Conservation (phyloP, 257 asterid species). For the Capsicum baccatum region DNA sequence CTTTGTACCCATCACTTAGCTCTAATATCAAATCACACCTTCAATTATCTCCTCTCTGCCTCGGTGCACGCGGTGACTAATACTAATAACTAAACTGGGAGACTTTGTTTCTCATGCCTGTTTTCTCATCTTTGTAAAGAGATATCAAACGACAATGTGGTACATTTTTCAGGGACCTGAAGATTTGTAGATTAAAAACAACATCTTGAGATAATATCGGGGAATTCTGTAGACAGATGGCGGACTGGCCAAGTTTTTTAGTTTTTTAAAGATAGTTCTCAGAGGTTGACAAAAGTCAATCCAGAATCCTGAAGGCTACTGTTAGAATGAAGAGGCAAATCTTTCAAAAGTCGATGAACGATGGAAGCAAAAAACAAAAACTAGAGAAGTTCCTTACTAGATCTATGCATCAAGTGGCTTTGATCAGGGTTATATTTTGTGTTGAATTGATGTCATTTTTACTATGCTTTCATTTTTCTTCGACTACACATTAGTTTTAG, state of each 20-base stretch:
- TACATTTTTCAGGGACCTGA: conserved; percentile 27
- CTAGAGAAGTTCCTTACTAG: conserved; percentile 8
- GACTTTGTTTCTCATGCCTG: not conserved
- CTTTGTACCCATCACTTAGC: not conserved
- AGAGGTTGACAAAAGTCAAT: conserved; percentile 26
- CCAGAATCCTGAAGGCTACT: conserved; percentile 16
- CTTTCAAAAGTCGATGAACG: not conserved
- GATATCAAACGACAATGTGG: conserved; percentile 21
- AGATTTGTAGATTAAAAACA: conserved; percentile 22
- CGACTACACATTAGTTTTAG: conserved; percentile 21
- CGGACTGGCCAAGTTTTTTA: conserved; percentile 17
- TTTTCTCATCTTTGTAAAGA: conserved; percentile 4
- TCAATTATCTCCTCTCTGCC: not conserved
- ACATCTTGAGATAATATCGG: conserved; percentile 5
- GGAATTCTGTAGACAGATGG: conserved; percentile 10
- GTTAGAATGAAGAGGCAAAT: not conserved
- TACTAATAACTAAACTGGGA: not conserved
- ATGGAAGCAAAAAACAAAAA: conserved; percentile 3
- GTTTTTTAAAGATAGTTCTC: conserved; percentile 23
- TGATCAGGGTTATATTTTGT: conserved; percentile 24
- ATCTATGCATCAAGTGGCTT: conserved; percentile 26
- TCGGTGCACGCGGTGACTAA: not conserved
- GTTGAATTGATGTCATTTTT: conserved; percentile 18
- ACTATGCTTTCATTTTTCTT: conserved; percentile 17
- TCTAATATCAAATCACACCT: not conserved